Percentiles rank a stretch among this genome's conserved stretches.
Evolutionary conservation across 1,284 basidiomycete species (phyloP).

Genomic region (Erythrobasidium hasegawianum): DNA sequence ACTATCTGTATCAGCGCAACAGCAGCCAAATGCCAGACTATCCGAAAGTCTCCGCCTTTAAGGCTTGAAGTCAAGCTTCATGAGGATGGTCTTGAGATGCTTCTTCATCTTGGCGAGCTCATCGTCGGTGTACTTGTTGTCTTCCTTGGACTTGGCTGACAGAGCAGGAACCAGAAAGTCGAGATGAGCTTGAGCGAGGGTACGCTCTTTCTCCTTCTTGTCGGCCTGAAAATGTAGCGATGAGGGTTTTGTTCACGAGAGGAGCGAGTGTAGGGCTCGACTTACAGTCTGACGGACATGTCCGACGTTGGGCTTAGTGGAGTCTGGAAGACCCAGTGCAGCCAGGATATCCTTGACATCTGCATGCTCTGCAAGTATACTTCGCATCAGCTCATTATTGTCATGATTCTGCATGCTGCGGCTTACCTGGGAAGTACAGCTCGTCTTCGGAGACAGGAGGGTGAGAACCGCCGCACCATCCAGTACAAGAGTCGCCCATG

Average conservation of each 20-base stretch:
- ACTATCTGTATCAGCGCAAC: too few relatives aligned
- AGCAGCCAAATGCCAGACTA: too few relatives aligned
- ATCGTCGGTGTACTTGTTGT: not conserved
- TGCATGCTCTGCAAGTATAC: not conserved
- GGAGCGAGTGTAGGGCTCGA: not conserved
- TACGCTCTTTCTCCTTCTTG: not conserved
- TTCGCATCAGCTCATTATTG: not conserved
- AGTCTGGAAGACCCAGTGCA: not conserved
- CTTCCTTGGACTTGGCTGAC: not conserved
- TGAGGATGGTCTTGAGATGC: not conserved
- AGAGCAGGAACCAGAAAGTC: not conserved
- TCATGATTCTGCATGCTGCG: too few relatives aligned
- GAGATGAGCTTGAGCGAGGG: not conserved
- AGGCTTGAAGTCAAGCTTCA: constrained; percentile 4
- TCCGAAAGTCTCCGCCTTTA: too few relatives aligned
- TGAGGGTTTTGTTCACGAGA: not conserved
- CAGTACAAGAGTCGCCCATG: not conserved
- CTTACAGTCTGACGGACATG: not conserved
- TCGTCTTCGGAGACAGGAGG: not conserved
- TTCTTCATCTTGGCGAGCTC: constrained; percentile 1
- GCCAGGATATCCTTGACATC: not conserved
- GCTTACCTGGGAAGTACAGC: not conserved
- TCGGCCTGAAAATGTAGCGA: not conserved
- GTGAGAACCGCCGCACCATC: not conserved
- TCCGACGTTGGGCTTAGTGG: not conserved